Conservation (phyloP, 2,329 filamentous ascomycete species). For the Trichoderma atrobrunneum region DNA sequence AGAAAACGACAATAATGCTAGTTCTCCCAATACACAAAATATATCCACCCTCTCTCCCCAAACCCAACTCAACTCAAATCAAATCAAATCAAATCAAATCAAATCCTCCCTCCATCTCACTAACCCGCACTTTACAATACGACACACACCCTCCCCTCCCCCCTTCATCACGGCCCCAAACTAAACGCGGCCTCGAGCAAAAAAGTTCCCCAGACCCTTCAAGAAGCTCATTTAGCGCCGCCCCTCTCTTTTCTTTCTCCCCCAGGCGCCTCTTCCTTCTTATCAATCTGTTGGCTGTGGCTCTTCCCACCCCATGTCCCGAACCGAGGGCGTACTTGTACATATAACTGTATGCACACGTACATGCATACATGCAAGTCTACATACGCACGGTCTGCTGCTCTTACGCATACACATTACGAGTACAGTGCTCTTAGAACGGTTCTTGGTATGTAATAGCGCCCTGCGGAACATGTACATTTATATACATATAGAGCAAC, state of each 20-base stretch:
- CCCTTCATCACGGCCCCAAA: background rate
- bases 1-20: background rate
- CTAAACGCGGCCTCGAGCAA: background rate
- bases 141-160: background rate
- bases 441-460: background rate
- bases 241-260: background rate
- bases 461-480: background rate
- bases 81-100: background rate
- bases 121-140: background rate
- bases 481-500: background rate
- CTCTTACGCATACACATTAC: background rate
- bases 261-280: background rate
- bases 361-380: background rate
- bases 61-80: too few species aligned
- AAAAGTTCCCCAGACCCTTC: conserved; percentile 15
- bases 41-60: background rate
- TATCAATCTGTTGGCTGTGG: background rate
- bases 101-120: background rate
- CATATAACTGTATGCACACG: background rate
- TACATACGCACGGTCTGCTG: background rate
- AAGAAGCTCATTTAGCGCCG: background rate
- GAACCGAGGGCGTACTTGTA: background rate
- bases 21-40: background rate
- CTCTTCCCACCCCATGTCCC: background rate
- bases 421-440: background rate